These are phyloP conservation scores for Ampelocalamus luodianensis DNA, from an alignment of 176 grass and related monocot genomes.

Conservation along the genomic window DNA sequence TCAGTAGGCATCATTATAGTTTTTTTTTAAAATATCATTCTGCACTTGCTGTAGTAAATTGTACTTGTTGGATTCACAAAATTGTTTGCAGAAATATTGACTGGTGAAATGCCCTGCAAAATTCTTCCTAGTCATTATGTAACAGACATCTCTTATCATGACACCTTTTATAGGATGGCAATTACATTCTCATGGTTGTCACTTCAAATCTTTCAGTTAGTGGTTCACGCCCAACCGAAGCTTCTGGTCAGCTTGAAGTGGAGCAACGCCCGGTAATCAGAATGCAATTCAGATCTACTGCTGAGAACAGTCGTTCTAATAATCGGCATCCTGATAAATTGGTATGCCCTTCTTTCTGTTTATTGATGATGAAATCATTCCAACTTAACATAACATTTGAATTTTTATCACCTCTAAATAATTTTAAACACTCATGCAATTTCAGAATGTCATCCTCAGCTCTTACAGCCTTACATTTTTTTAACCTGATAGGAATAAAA, in stretches of 20 bases:
- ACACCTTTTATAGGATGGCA: slow-evolving; percentile 13
- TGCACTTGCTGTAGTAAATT: not conserved
- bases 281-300: slow-evolving; percentile 56
- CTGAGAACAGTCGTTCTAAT: slow-evolving; percentile 58
- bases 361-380: slow-evolving; percentile 15
- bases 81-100: not conserved
- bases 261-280: slow-evolving; percentile 53
- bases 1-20: not conserved
- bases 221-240: slow-evolving; percentile 39
- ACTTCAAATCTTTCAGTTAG: slow-evolving; percentile 44
- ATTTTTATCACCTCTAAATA: not conserved
- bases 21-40: not conserved
- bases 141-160: not conserved
- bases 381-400: not conserved
- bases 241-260: slow-evolving; percentile 46
- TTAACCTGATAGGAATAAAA: not conserved
- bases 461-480: not conserved
- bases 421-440: slow-evolving; percentile 9
- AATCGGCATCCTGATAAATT: slow-evolving; percentile 47
- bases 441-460: not conserved
- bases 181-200: slow-evolving; percentile 22
- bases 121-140: not conserved
- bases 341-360: slow-evolving; percentile 32
- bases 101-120: slow-evolving; percentile 3
- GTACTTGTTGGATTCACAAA: slow-evolving; percentile 24